Base-by-base conservation (phyloP, 257 asterid species). In the Solanum appendiculatum region DNA sequence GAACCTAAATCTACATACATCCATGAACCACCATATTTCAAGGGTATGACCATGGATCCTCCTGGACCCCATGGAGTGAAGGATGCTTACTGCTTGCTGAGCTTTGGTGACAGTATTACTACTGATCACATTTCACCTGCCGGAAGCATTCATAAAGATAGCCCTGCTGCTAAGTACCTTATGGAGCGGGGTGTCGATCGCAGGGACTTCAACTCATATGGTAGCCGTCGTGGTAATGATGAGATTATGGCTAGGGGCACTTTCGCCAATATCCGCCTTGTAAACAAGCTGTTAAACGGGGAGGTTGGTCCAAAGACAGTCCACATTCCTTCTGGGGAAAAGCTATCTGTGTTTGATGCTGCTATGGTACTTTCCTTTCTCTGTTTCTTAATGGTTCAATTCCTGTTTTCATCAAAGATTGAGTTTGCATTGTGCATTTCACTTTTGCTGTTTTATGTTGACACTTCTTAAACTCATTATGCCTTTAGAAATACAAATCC, bases 61-160 rank as follows among this genome's bases (percentile, higher is more conserved):
- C 99, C 99, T 0, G 99, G 99, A 42, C 92, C 99, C 27, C 94
- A 88, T 69, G 98, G 95, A 77, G 98, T 95, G n/a, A 94, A 96
- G 91, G 98, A 96, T 82, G 99, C 99, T 70, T 95, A 93, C 90
- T 96, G 99, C 90, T 93, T 96, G 93, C 92, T 96, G 77, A 96
- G 95, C 91, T 95, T 94, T 77, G 99, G 99, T 1, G 98, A 95
- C 86, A 95, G 98, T 88, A 96, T 96, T 75, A 96, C 98, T 23
- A 96, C 99, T 2, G 98, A 96, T 90, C 99, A 96, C 92, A 94
- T 96, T 89, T 96, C 98, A 1, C 99, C 99, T 27, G 99, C 99
- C 63, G 99, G 98, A 86, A 96, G 92, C 94, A 94, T 96, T 88
- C 92, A 95, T 90, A 96, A 94, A 90, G 99, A 96, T 78, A 96